phyloP scores from a whole-genome alignment of 1,284 basidiomycete species.

The Gymnopus androsaceus region DNA sequence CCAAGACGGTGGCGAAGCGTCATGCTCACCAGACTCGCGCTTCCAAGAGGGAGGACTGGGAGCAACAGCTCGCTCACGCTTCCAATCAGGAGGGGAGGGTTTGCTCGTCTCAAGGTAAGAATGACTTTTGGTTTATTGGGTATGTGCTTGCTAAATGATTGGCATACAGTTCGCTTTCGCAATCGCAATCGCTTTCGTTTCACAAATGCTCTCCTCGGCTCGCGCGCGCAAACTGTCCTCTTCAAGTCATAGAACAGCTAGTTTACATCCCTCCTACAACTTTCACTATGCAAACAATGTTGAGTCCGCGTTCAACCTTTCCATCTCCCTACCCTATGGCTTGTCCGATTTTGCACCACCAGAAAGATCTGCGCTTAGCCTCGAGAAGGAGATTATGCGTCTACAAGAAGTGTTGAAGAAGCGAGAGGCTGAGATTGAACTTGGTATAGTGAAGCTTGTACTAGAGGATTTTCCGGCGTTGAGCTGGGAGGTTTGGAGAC shows the following conservation, averaged over 20 bases:
- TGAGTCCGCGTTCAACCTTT: conserved; percentile 55
- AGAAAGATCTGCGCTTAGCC: conserved; percentile 76
- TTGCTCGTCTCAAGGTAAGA: too few species aligned
- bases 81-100: too few species aligned
- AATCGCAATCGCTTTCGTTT: conserved; percentile 89
- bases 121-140: too few species aligned
- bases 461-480: conserved; percentile 60
- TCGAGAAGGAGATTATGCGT: conserved; percentile 92
- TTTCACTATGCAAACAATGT: conserved; percentile 35
- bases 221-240: conserved; percentile 80
- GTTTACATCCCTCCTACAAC: conserved; percentile 56
- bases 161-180: conserved; percentile 85
- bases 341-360: conserved; percentile 41
- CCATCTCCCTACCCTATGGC: conserved; percentile 52
- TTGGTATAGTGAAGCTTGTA: conserved; percentile 45
- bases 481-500: conserved; percentile 67
- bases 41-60: too few species aligned
- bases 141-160: too few species aligned
- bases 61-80: too few species aligned
- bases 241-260: conserved; percentile 71
- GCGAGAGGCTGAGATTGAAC: conserved; percentile 83
- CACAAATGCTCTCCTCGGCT: conserved; percentile 92
- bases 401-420: conserved; percentile 87
- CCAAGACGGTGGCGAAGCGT: too few species aligned
- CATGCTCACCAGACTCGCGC: too few species aligned